Evolutionary conservation across 1,284 basidiomycete genomes (phyloP), one percentile per base, ranked within the genome.

Genomic region (Moniliophthora roreri): DNA sequence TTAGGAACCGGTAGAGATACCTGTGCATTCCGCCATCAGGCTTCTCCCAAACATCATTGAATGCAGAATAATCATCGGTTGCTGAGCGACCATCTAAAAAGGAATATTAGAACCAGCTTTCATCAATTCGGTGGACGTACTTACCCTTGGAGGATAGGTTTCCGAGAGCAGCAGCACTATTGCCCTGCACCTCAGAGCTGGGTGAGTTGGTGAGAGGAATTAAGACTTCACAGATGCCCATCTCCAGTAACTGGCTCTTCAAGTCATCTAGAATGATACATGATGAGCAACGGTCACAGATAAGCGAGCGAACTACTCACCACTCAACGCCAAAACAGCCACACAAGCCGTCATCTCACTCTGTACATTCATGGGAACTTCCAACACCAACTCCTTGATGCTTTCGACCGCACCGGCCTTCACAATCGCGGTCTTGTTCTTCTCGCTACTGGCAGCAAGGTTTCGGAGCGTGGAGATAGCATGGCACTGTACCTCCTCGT

Each of bases 301-400:
- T 45, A 48, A 48, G 38, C 45, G 16, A 52, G 20, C 37, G 44
- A 48, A 39, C 40, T 48, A 67, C 83, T 42, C 65, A 95, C 93
- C 94, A 62, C 93, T 95, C 58, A 98, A 68, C 5, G 95, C 95
- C 57, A 98, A 72, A 13, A 98, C 95, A 16, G 97, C 97, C 20
- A 98, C 91, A 64, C 96, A 99, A 5, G 97, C 97, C 21, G 97
- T 99, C 97, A 99, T 99, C 74, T 99, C 97, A 68, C 93, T 96
- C 73, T 99, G 97, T 9, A 99, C 97, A 59, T 92, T 92, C 74
- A 97, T 86, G 1, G 97, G 95, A 0, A 98, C 96, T 64, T 91
- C 89, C 36, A 99, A 77, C 2, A 99, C 95, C 15, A 99, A 78
- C 64, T 98, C 94, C 75, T 98, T 98, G 75, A 99, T 99, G 50